Percentiles rank a stretch among this genome's conserved stretches.
Evolutionary conservation across 1,284 basidiomycete species (phyloP).

Genomic region (Puccinia coronata): DNA sequence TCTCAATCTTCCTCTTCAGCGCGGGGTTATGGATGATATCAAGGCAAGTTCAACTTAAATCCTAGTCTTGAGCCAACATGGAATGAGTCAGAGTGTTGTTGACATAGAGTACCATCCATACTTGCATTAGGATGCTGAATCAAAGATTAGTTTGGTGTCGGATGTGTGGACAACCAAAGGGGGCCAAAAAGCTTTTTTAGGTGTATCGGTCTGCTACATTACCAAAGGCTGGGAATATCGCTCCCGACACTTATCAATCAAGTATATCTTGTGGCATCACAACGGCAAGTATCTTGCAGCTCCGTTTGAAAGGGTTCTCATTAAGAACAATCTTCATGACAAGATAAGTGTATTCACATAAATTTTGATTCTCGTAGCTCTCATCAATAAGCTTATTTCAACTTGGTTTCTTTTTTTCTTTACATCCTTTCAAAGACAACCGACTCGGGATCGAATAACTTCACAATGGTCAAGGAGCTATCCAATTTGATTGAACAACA

Average conservation of each 20-base stretch:
- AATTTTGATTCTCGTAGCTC: not conserved
- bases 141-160: not conserved
- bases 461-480: not conserved
- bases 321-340: not conserved
- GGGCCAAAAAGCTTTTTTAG: not conserved
- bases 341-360: not conserved
- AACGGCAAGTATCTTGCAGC: not conserved
- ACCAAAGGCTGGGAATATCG: not conserved
- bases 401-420: too few relatives aligned
- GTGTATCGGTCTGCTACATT: not conserved
- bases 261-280: too few relatives aligned
- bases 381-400: too few relatives aligned
- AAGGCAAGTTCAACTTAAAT: not conserved
- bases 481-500: not conserved
- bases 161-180: too few relatives aligned
- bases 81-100: too few relatives aligned
- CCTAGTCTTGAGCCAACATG: too few relatives aligned
- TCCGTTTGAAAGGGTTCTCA: not conserved
- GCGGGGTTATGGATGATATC: too few relatives aligned
- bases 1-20: not conserved
- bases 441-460: slow-evolving; percentile 5
- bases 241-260: too few relatives aligned
- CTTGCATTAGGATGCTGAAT: not conserved
- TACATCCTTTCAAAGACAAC: not conserved
- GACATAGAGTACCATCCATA: too few relatives aligned